Evolutionary conservation across 1,284 basidiomycete genomes (phyloP), one percentile per base, ranked within the genome.

Genomic region (Irpex sp.): DNA sequence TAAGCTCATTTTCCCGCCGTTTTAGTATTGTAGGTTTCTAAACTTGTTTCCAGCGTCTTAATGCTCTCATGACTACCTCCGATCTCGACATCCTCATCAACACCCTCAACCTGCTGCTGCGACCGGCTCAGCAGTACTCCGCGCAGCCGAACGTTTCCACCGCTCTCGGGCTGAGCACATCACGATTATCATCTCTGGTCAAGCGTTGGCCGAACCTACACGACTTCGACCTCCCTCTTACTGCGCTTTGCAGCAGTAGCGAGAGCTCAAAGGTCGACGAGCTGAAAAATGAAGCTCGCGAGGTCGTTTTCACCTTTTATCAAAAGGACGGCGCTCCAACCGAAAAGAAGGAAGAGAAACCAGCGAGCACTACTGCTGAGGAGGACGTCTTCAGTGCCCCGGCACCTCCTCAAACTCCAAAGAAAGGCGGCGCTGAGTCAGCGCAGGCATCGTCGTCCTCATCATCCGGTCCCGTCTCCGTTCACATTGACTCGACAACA

Each of bases 121-220:
- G 97, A 31, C 95, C 96, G 1, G 90, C 95, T 5, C 96, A 98
- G 72, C 95, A 98, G 74, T 98, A 97, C 74, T 94, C 93, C 13
- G 86, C 89, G 2, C 91, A 93, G 70, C 88, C 90, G 9, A 84
- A 89, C 15, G 88, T 93, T 53, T 86, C 89, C 21, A 87, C 90
- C 69, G 88, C 90, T 0, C 81, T 92, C 51, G 90, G 83, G 74
- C 90, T 93, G 57, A 91, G 89, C 54, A 86, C 91, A 26, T 80
- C 89, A 59, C 87, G 88, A 68, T 76, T 94, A 57, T 82, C 87
- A 67, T 86, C 88, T 63, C 79, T 93, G 65, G 83, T 85, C 37
- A 90, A 88, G 69, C 83, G 87, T 63, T 93, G 89, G 89, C 85
- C 89, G 5, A 84, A 86, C 70, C 73, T 92, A 7, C 87, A 88